These are phyloP conservation scores for Byssothecium circinans DNA, from an alignment of 2,329 filamentous ascomycete genomes.

Conservation along the genomic window DNA sequence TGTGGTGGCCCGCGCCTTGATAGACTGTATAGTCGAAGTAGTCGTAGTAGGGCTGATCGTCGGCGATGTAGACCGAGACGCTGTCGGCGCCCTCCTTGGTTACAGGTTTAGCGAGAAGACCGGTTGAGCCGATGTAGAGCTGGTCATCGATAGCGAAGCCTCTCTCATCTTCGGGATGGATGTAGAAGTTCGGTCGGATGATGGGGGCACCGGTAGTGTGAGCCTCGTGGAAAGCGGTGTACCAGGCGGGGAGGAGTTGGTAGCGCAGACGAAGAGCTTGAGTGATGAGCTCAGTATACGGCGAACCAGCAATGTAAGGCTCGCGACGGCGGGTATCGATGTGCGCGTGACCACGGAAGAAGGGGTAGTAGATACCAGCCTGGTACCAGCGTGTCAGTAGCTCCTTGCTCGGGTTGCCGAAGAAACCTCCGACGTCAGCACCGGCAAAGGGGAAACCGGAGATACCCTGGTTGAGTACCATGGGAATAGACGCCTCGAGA, in stretches of 20 bases:
- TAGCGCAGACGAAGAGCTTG: conserved; percentile 88
- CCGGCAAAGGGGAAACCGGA: conserved; percentile 92
- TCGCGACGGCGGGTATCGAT: conserved; percentile 94
- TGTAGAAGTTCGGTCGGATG: conserved; percentile 88
- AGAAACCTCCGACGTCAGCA: conserved; percentile 96
- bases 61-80: conserved; percentile 82
- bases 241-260: conserved; percentile 88
- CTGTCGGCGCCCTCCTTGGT: conserved; percentile 73
- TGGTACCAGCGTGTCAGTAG: conserved; percentile 95
- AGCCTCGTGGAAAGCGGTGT: conserved; percentile 93
- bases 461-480: conserved; percentile 91
- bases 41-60: conserved; percentile 88
- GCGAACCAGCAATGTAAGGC: conserved; percentile 83
- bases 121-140: conserved; percentile 85
- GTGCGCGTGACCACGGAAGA: conserved; percentile 96
- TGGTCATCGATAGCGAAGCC: conserved; percentile 93
- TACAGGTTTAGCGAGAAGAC: conserved; percentile 89
- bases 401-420: conserved; percentile 93
- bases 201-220: conserved; percentile 82
- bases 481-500: conserved; percentile 84
- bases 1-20: conserved; percentile 71
- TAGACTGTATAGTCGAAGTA: conserved; percentile 87
- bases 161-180: conserved; percentile 80
- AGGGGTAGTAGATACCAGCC: conserved; percentile 93
- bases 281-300: conserved; percentile 83